These are phyloP conservation scores for Tylopilus sp. DNA, from an alignment of 768 basidiomycete species.

Conservation along the genomic window DNA sequence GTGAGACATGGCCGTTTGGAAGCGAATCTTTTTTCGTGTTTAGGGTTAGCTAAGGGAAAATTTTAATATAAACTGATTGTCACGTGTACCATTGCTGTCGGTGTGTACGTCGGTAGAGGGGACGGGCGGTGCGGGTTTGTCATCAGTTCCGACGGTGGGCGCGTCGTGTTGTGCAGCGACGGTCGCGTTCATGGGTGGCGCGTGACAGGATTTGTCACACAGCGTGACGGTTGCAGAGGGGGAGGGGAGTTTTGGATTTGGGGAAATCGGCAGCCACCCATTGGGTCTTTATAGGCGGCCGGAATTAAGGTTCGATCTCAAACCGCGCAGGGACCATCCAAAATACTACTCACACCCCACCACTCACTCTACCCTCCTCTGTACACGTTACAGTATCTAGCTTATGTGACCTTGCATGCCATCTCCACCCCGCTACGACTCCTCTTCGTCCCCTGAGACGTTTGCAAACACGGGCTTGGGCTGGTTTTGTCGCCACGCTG, in stretches of 20 bases:
- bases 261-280: conserved; percentile 61
- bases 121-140: conserved; percentile 24
- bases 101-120: conserved; percentile 16
- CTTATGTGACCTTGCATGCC: background rate
- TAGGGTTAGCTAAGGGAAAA: conserved; percentile 36
- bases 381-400: conserved; percentile 8
- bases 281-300: conserved; percentile 78
- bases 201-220: conserved; percentile 61
- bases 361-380: conserved; percentile 17
- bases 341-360: conserved; percentile 34
- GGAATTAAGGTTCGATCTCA: conserved; percentile 82
- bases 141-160: conserved; percentile 29
- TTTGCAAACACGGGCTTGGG: conserved; percentile 82
- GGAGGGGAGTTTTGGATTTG: conserved; percentile 60
- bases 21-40: conserved; percentile 28
- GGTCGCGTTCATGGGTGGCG: conserved; percentile 62
- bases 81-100: conserved; percentile 40
- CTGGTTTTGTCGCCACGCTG: conserved; percentile 86
- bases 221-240: conserved; percentile 48
- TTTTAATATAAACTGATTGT: conserved; percentile 30
- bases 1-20: conserved; percentile 63
- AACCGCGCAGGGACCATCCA: conserved; percentile 68
- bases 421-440: conserved; percentile 43
- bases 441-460: conserved; percentile 52
- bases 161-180: conserved; percentile 28